Evolutionary conservation across 768 basidiomycete genomes (phyloP).

Genomic region (Rhodocollybia butyracea): DNA sequence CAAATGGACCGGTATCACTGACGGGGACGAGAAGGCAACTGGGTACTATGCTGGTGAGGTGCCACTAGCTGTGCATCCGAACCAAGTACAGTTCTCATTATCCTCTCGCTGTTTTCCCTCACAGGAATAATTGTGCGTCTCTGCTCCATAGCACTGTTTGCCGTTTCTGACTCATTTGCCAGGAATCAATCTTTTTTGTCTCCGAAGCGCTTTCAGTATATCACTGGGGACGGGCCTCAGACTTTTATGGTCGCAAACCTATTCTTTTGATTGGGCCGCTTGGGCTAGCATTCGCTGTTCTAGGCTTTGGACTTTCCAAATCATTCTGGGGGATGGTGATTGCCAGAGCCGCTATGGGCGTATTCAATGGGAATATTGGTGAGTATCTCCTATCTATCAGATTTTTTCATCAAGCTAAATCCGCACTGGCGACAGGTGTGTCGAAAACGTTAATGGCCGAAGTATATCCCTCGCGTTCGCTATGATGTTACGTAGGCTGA

Average conservation of each 20-base stretch:
- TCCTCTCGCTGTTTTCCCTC: no score
- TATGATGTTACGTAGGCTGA: not conserved
- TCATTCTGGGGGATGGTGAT: slow-evolving; percentile 30
- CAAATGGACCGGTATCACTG: slow-evolving; percentile 12
- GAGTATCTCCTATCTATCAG: no score
- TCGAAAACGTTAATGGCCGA: slow-evolving; percentile 32
- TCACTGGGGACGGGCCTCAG: no score
- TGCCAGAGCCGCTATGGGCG: not conserved
- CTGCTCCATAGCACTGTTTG: no score
- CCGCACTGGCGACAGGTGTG: slow-evolving; percentile 18
- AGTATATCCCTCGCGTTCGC: slow-evolving; percentile 14
- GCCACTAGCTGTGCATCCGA: slow-evolving; percentile 9
- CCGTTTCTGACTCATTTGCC: no score
- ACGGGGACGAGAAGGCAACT: slow-evolving; percentile 13
- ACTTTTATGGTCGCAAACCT: slow-evolving; percentile 36
- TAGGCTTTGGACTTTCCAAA: slow-evolving; percentile 39
- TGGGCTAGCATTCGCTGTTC: slow-evolving; percentile 35
- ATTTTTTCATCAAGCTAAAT: no score
- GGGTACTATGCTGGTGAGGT: slow-evolving; percentile 21
- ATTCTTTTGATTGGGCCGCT: slow-evolving; percentile 39
- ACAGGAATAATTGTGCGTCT: no score
- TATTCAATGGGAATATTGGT: not conserved
- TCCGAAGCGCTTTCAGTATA: no score
- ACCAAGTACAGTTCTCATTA: not conserved
- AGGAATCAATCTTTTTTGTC: no score